A percentile compares a stretch with the other conserved stretches of the same genome.
These are phyloP conservation scores for Apophysomyces variabilis DNA, from an alignment of 371 early-diverging fungal species.

Conservation along the genomic window DNA sequence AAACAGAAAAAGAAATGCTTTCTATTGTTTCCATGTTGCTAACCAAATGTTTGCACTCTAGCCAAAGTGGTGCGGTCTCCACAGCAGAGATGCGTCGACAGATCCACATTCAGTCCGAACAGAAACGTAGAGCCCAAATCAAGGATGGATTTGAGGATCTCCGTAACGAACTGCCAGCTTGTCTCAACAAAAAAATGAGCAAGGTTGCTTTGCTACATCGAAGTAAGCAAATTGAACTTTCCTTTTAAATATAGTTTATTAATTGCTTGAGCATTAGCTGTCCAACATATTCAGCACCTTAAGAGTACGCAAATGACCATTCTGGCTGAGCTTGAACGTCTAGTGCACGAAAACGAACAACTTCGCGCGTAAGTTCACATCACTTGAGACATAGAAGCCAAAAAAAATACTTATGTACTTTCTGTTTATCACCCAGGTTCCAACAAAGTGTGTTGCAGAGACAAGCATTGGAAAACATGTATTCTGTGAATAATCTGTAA, in stretches of 20 bases:
- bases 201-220: constrained; percentile 47
- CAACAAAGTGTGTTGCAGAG: constrained; percentile 54
- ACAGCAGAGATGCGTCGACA: constrained; percentile 46
- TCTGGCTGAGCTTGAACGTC: constrained; percentile 33
- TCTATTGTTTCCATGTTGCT: not conserved
- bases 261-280: constrained; percentile 19
- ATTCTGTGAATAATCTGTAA: constrained; percentile 40
- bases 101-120: constrained; percentile 54
- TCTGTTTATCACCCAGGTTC: constrained; percentile 27
- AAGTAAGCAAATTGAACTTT: constrained; percentile 21
- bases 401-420: not conserved
- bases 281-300: constrained; percentile 38
- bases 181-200: constrained; percentile 47
- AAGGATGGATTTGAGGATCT: constrained; percentile 52
- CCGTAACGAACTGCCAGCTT: constrained; percentile 41
- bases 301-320: constrained; percentile 39
- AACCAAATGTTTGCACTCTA: not conserved
- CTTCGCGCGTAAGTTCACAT: constrained; percentile 28
- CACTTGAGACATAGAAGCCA: not conserved
- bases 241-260: not conserved
- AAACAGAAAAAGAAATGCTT: not conserved
- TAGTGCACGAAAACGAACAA: constrained; percentile 40
- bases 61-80: constrained; percentile 9
- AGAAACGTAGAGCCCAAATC: constrained; percentile 53
- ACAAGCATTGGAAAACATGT: constrained; percentile 57